Evolutionary conservation across 2,329 filamentous ascomycete genomes (phyloP).

Genomic region (Macrophomina pseudophaseolina): DNA sequence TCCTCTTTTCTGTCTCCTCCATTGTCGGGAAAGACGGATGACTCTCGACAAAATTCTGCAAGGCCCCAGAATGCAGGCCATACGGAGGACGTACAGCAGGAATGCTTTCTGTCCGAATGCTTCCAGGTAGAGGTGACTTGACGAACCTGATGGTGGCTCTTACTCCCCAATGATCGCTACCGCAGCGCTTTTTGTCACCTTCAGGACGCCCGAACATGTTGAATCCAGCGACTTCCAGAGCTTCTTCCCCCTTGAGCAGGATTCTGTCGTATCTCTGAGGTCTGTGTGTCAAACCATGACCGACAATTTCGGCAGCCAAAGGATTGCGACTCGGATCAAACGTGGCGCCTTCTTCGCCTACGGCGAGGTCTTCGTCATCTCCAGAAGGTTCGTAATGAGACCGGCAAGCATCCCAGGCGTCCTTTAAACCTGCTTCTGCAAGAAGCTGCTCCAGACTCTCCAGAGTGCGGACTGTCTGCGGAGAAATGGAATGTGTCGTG

Average conservation of each 20-base stretch:
- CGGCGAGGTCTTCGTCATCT: slow-evolving; percentile 47
- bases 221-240: slow-evolving; percentile 53
- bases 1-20: slow-evolving; percentile 50
- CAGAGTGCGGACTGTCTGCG: slow-evolving; percentile 52
- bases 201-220: slow-evolving; percentile 62
- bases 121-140: slow-evolving; percentile 7
- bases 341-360: slow-evolving; percentile 67
- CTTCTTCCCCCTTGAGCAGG: slow-evolving; percentile 53
- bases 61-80: slow-evolving; percentile 33
- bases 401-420: slow-evolving; percentile 58
- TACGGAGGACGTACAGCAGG: not conserved
- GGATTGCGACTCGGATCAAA: slow-evolving; percentile 65
- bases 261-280: slow-evolving; percentile 72
- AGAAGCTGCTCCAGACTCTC: slow-evolving; percentile 55
- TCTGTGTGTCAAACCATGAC: slow-evolving; percentile 61
- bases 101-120: not conserved
- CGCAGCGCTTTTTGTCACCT: slow-evolving; percentile 31
- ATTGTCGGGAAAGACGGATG: slow-evolving; percentile 54
- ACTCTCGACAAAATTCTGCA: slow-evolving; percentile 48
- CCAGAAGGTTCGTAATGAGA: slow-evolving; percentile 30
- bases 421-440: slow-evolving; percentile 54
- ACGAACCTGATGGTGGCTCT: slow-evolving; percentile 37
- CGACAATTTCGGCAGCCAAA: slow-evolving; percentile 59
- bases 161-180: slow-evolving; percentile 63
- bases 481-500: slow-evolving; percentile 59